Percentiles rank a stretch among this genome's conserved stretches.
phyloP scores from a whole-genome alignment of 208 protist genomes.

The Trypanosoma avium region DNA sequence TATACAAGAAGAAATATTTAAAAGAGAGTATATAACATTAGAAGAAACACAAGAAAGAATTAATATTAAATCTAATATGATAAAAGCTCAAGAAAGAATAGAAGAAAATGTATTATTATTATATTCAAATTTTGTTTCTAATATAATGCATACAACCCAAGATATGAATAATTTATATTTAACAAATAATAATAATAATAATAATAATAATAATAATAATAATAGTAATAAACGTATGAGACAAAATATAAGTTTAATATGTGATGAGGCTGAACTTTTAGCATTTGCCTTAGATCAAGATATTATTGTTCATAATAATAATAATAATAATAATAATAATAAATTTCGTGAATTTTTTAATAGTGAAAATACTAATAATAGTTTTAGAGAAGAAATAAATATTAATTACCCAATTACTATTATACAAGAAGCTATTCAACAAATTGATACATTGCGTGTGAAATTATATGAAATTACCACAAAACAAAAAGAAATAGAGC shows the following conservation, averaged over 20 bases:
- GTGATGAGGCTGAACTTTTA: slow-evolving; percentile 17
- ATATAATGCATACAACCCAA: too few species aligned
- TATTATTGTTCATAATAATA: too few species aligned
- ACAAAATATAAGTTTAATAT: background rate
- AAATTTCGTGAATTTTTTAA: too few species aligned
- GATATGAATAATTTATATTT: too few species aligned
- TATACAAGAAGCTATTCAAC: slow-evolving; percentile 7
- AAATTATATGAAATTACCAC: background rate
- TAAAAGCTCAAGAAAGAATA: background rate
- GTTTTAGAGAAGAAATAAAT: background rate
- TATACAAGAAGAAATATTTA: slow-evolving; percentile 15
- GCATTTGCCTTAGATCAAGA: slow-evolving; percentile 15
- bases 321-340: too few species aligned
- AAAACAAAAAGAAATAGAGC: background rate
- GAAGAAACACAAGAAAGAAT: slow-evolving; percentile 8
- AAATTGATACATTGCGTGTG: slow-evolving; percentile 11
- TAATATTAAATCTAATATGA: background rate
- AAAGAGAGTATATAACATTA: slow-evolving; percentile 7
- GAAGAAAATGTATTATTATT: too few species aligned
- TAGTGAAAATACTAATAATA: background rate
- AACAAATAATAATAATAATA: background rate
- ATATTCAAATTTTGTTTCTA: too few species aligned
- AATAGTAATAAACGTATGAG: background rate
- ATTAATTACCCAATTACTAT: background rate
- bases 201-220: background rate